phyloP scores from a whole-genome alignment of 2,329 filamentous ascomycete genomes.

The Teratosphaeria epicoccoides region DNA sequence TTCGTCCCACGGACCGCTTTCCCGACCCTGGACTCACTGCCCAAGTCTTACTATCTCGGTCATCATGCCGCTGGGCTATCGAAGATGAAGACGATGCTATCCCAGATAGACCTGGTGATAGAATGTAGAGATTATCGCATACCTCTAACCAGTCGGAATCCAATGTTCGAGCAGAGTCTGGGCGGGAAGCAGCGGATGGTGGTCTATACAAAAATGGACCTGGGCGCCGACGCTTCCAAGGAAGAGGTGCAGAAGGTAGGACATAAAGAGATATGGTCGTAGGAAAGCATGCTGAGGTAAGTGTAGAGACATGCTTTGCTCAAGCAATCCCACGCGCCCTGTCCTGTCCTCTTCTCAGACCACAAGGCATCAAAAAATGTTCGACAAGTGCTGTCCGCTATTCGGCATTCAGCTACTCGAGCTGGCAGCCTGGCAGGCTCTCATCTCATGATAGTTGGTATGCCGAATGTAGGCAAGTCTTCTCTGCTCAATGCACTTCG shows the following conservation, averaged over 20 bases:
- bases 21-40: constrained; percentile 61
- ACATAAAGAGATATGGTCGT: background rate
- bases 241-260: constrained; percentile 21
- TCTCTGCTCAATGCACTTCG: constrained; percentile 84
- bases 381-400: constrained; percentile 38
- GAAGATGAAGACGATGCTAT: constrained; percentile 72
- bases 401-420: constrained; percentile 41
- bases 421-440: constrained; percentile 63
- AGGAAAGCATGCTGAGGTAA: constrained; percentile 2
- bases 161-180: constrained; percentile 70
- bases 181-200: constrained; percentile 60
- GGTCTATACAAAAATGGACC: constrained; percentile 83
- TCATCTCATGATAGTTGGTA: constrained; percentile 79
- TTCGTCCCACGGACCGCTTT: constrained; percentile 70
- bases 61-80: constrained; percentile 75
- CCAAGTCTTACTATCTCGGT: constrained; percentile 85
- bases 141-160: constrained; percentile 81
- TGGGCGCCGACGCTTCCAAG: constrained; percentile 42
- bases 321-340: constrained; percentile 42
- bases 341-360: constrained; percentile 43
- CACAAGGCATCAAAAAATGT: constrained; percentile 35
- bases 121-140: constrained; percentile 93
- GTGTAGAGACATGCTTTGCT: constrained; percentile 38
- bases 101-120: constrained; percentile 74
- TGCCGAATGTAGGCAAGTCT: constrained; percentile 97